Conservation (phyloP, 495 filamentous ascomycete genomes). For the Neohortaea acidophila region DNA sequence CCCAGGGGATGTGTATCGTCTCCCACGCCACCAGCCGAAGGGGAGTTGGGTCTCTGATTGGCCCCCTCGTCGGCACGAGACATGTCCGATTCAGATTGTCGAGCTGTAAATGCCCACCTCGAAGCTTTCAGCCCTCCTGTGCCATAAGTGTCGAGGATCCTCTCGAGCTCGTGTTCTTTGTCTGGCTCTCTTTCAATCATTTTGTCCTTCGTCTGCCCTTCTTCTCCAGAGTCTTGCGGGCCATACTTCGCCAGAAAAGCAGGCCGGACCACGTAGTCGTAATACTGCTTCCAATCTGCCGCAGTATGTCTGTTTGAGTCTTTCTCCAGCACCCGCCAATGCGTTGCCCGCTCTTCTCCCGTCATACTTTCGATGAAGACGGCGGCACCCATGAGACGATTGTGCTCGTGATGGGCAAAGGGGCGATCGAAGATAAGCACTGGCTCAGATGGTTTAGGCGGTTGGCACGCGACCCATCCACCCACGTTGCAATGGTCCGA, state of each 20-base stretch:
- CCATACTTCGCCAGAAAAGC: conserved; percentile 1
- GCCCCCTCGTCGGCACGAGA: too few relatives aligned
- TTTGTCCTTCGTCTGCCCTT: too few relatives aligned
- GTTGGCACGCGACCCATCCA: not conserved
- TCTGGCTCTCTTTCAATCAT: too few relatives aligned
- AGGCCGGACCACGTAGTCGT: conserved; percentile 4
- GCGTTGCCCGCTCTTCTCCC: not conserved
- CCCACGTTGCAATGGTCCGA: not conserved
- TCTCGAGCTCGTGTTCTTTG: too few relatives aligned
- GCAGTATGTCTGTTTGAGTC: not conserved
- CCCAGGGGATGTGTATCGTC: too few relatives aligned
- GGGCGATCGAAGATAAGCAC: not conserved
- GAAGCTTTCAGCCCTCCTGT: too few relatives aligned
- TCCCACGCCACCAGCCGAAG: too few relatives aligned
- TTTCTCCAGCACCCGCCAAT: conserved; percentile 1
- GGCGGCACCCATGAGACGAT: not conserved
- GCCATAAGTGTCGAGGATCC: too few relatives aligned
- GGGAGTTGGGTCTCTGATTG: too few relatives aligned
- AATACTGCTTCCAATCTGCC: conserved; percentile 7
- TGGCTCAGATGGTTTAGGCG: not conserved
- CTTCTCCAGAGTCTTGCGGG: too few relatives aligned
- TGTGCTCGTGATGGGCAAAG: conserved; percentile 1
- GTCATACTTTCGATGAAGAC: conserved; percentile 4
- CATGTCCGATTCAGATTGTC: too few relatives aligned
- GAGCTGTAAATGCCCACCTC: too few relatives aligned